These are phyloP conservation scores for Prosopis cineraria DNA, from an alignment of 306 rosid genomes.

Conservation along the genomic window DNA sequence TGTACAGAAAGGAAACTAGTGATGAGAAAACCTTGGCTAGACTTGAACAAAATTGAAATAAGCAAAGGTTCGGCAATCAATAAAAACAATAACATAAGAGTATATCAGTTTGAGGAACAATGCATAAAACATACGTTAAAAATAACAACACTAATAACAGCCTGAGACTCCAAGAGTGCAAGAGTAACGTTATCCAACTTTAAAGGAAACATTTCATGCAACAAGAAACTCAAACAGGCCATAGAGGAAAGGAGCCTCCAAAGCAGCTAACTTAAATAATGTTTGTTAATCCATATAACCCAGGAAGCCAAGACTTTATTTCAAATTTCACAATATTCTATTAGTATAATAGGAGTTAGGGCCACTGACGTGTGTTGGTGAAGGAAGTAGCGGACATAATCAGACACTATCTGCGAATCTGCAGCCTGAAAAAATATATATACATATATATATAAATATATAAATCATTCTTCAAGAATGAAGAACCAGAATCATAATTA, in stretches of 20 bases:
- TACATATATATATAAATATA: neutral
- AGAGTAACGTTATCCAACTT: neutral
- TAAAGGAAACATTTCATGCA: neutral
- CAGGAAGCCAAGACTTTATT: neutral
- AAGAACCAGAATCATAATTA: neutral
- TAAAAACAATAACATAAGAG: neutral
- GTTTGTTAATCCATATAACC: neutral
- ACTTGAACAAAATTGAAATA: slow-evolving; percentile 5
- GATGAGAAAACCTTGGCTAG: neutral
- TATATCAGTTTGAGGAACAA: neutral
- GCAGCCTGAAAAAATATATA: slow-evolving; percentile 83
- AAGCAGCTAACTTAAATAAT: neutral
- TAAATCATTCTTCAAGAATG: slow-evolving; percentile 10
- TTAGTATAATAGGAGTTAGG: neutral
- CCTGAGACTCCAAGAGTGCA: neutral
- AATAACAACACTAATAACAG: too few relatives aligned
- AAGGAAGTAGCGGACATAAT: slow-evolving; percentile 89
- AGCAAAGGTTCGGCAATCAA: neutral
- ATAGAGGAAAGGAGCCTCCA: neutral
- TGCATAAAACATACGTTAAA: neutral
- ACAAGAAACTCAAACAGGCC: neutral
- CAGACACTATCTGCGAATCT: slow-evolving; percentile 91
- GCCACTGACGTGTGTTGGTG: slow-evolving; percentile 88
- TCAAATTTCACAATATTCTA: neutral
- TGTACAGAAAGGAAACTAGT: slow-evolving; percentile 38